phyloP scores from a whole-genome alignment of 1,284 basidiomycete genomes.

The Tetrapyrgos nigripes region DNA sequence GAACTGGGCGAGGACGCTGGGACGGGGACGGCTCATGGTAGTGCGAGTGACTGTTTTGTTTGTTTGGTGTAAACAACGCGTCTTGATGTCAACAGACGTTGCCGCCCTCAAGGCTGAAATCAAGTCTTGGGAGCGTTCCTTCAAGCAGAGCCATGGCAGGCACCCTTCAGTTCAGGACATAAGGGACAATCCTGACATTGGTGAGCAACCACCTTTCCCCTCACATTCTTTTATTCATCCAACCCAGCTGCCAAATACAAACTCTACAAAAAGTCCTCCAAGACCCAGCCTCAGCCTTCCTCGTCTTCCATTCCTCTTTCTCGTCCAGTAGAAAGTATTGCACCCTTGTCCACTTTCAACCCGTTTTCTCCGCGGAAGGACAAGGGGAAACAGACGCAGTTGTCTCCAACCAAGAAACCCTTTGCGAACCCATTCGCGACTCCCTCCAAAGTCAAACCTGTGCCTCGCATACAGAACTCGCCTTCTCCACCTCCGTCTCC shows the following conservation, averaged over 20 bases:
- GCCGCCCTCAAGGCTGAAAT: constrained; percentile 69
- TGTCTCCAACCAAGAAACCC: constrained; percentile 19
- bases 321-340: constrained; percentile 53
- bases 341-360: constrained; percentile 63
- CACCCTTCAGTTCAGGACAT: constrained; percentile 83
- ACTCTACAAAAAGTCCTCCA: constrained; percentile 80
- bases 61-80: not conserved
- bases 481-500: constrained; percentile 34
- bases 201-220: constrained; percentile 49
- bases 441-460: constrained; percentile 51
- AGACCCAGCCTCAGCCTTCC: constrained; percentile 43
- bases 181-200: constrained; percentile 69
- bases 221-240: constrained; percentile 24
- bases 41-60: constrained; percentile 5
- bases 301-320: constrained; percentile 51
- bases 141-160: constrained; percentile 64
- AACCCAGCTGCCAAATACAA: constrained; percentile 80
- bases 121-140: constrained; percentile 84
- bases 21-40: constrained; percentile 43
- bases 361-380: constrained; percentile 81
- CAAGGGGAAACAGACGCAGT: constrained; percentile 41
- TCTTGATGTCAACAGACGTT: constrained; percentile 7
- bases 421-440: constrained; percentile 60
- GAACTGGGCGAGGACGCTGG: constrained; percentile 60
- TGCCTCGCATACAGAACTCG: constrained; percentile 36